A percentile compares a stretch with the other conserved stretches of the same genome.
These are phyloP conservation scores for Phaeosphaeriaceae sp. DNA, from an alignment of 2,329 filamentous ascomycete genomes.

Conservation along the genomic window DNA sequence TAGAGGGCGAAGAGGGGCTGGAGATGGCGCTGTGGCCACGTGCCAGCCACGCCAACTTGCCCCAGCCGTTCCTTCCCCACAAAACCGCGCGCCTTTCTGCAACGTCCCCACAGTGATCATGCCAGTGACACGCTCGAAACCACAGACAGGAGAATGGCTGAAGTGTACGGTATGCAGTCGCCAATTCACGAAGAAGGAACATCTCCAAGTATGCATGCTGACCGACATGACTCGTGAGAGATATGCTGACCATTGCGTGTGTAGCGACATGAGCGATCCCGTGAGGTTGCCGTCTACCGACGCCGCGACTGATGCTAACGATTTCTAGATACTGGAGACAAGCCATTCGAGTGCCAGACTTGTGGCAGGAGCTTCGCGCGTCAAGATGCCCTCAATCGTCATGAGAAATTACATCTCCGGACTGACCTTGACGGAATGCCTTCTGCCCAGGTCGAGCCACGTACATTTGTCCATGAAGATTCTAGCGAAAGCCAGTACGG, in stretches of 20 bases:
- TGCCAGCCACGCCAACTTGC: not conserved
- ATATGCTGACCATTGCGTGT: not conserved
- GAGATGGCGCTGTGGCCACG: not conserved
- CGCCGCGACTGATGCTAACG: not conserved
- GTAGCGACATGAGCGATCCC: conserved; percentile 1
- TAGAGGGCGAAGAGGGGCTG: not conserved
- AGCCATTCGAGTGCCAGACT: not conserved
- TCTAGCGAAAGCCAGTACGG: not conserved
- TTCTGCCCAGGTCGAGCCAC: not conserved
- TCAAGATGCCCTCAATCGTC: conserved; percentile 4
- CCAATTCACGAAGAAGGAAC: not conserved
- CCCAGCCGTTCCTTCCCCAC: not conserved
- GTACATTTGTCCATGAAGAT: not conserved
- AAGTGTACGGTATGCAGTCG: not conserved
- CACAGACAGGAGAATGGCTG: not conserved
- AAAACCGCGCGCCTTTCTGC: not conserved
- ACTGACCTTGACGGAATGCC: not conserved
- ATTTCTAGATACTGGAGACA: conserved; percentile 1
- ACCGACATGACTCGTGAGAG: not conserved
- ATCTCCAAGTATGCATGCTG: not conserved
- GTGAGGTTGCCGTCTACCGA: not conserved
- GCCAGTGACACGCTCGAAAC: not conserved
- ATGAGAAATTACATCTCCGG: not conserved
- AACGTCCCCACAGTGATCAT: conserved; percentile 1
- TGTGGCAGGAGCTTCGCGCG: conserved; percentile 1